Evolutionary conservation across 2,329 filamentous ascomycete species (phyloP), one percentile per base, ranked within the genome.

Genomic region (Amauroascus verrucosus): DNA sequence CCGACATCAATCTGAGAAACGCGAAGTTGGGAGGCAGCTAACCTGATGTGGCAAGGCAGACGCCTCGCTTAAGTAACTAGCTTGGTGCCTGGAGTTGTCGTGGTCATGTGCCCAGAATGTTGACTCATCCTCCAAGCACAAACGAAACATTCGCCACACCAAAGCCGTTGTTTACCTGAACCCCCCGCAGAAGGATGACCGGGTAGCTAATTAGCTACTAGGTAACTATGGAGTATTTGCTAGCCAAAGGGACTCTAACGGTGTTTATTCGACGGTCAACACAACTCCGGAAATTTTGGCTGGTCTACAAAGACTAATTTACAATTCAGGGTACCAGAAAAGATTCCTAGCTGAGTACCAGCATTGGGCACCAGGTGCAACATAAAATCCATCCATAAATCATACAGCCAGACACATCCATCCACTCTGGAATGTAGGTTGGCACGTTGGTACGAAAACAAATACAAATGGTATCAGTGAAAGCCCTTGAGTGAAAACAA

Each of bases 21-120:
- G 50, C 41, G 40, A 52, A 28, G 30, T 38, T 46, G 41, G 14
- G 32, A 33, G 32, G 4, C 18, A 22, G 20, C 50, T 52, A 52
- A 22, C 50, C 50, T 14, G n/a, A 52, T 37, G 18, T 28, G 50
- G 50, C 50, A 46, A 46, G 32, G 50, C 41, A 46, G 18, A 11
- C 13, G 30, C 2, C 41, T 46, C 26, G 40, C 37, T 51, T 51
- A 51, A 13, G 40, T 52, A 45, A 52, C 20, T 9, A 8, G n/a
- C n/a, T 14, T 40, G 47, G 16, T 50, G 38, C 38, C 33, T 14
- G 22, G 8, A 18, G 4, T n/a, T 7, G 24, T 13, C 2, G 8
- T 1, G 30, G 40, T 51, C 40, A 45, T 45, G 49, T 51, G 40
- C 44, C 16, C 20, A n/a, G n/a, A n/a, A n/a, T n/a, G n/a, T n/a